Evolutionary conservation across 148 eudicot genomes (phyloP).

Genomic region (Rhododendron vialii): DNA sequence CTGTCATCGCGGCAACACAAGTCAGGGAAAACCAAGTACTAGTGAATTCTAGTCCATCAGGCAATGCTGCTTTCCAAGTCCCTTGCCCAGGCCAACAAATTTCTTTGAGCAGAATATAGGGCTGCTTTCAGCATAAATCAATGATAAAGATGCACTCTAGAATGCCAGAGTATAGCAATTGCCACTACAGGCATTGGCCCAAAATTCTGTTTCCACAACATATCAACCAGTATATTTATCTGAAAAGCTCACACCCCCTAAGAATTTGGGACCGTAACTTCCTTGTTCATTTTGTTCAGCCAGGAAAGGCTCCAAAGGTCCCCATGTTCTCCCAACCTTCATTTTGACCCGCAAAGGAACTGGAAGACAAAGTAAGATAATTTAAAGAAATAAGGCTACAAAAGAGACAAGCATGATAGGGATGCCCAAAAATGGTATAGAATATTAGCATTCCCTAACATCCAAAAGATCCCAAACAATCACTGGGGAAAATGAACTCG

Average conservation of each 20-base stretch:
- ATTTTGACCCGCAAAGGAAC: constrained; percentile 86
- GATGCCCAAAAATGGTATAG: background rate
- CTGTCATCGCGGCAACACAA: background rate
- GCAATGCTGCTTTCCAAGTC: background rate
- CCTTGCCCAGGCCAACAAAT: background rate
- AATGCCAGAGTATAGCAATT: background rate
- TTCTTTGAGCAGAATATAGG: background rate
- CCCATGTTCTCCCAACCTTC: constrained; percentile 89
- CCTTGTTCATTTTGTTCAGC: constrained; percentile 13
- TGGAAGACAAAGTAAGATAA: constrained; percentile 26
- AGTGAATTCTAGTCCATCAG: background rate
- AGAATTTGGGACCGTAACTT: background rate
- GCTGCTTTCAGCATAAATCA: background rate
- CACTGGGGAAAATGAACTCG: background rate
- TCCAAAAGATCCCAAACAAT: background rate
- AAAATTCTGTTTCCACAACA: background rate
- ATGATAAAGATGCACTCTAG: background rate
- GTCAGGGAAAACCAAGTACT: background rate
- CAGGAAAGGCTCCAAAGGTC: constrained; percentile 68
- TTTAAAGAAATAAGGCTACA: background rate
- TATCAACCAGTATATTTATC: background rate
- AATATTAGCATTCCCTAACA: background rate
- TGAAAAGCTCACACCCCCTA: background rate
- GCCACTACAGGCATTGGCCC: background rate
- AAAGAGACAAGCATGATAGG: background rate